phyloP scores from a whole-genome alignment of 371 early-diverging fungal species.

The Circinella umbellata region DNA sequence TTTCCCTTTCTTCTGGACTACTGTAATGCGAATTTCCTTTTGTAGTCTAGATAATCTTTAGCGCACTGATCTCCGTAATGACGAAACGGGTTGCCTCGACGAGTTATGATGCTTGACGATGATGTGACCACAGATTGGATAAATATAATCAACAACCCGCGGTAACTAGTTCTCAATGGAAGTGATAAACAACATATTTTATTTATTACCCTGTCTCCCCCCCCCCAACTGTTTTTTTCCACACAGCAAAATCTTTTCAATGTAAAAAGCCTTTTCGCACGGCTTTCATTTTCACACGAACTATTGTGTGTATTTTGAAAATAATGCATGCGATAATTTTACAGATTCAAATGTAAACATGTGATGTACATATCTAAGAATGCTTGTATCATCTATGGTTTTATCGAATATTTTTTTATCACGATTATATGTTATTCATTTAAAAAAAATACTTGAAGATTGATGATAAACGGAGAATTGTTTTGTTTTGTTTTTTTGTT shows the following conservation, averaged over 20 bases:
- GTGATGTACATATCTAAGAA: not conserved
- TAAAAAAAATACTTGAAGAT: too few species aligned
- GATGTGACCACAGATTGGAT: slow-evolving; percentile 11
- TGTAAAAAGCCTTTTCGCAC: slow-evolving; percentile 1
- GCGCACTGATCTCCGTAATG: not conserved
- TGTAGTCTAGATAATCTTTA: slow-evolving; percentile 22
- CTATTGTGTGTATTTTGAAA: too few species aligned
- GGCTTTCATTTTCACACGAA: not conserved
- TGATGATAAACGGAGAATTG: too few species aligned
- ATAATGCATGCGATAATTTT: not conserved
- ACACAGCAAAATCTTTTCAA: too few species aligned
- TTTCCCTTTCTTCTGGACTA: not conserved
- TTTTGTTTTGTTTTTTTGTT: too few species aligned
- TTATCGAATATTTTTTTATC: too few species aligned
- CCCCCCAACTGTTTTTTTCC: too few species aligned
- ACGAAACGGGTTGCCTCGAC: not conserved
- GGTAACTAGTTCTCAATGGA: not conserved
- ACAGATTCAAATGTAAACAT: slow-evolving; percentile 9
- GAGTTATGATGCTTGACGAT: not conserved
- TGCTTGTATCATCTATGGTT: too few species aligned
- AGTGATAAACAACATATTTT: too few species aligned
- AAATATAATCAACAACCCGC: slow-evolving; percentile 30
- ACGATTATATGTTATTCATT: too few species aligned
- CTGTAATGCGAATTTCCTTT: slow-evolving; percentile 15
- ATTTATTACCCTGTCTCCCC: not conserved